Conservation (phyloP, 495 filamentous ascomycete genomes). For the Astrothelium subdiscretum region DNA sequence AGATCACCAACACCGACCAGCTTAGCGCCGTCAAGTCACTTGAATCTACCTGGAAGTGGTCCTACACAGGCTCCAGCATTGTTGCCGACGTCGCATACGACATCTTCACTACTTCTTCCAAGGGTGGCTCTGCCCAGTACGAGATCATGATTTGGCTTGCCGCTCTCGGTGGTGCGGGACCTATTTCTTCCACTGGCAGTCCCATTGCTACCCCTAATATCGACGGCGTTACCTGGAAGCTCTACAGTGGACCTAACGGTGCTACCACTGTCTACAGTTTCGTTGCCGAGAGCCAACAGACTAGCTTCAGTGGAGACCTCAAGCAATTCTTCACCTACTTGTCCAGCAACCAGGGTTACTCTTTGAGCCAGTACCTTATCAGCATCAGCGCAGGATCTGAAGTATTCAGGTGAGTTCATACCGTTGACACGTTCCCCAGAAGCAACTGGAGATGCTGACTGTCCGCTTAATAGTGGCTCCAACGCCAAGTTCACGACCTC, state of each 20-base stretch:
- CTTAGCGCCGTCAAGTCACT: conserved; percentile 42
- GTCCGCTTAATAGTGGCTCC: not conserved
- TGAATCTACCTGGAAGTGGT: conserved; percentile 42
- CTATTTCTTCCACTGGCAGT: conserved; percentile 47
- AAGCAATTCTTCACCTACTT: conserved; percentile 48
- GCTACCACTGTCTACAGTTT: conserved; percentile 25
- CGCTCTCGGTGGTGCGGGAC: conserved; percentile 48
- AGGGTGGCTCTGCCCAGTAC: conserved; percentile 39
- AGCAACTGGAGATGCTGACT: not conserved
- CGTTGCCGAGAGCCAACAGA: conserved; percentile 30
- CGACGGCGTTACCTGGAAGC: conserved; percentile 10
- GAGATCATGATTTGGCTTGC: conserved; percentile 67
- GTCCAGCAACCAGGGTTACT: conserved; percentile 35
- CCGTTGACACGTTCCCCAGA: too few relatives aligned
- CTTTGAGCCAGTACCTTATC: conserved; percentile 41
- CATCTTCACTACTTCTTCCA: conserved; percentile 43
- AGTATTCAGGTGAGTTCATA: conserved; percentile 29
- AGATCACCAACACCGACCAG: conserved; percentile 31
- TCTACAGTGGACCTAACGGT: conserved; percentile 18
- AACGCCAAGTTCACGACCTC: not conserved
- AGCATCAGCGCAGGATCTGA: conserved; percentile 47
- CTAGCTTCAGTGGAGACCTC: conserved; percentile 44
- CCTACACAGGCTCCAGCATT: conserved; percentile 42
- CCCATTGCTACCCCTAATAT: conserved; percentile 39
- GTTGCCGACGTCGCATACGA: conserved; percentile 58